These are phyloP conservation scores for Claviceps sp. DNA, from an alignment of 2,329 filamentous ascomycete species.

Conservation along the genomic window DNA sequence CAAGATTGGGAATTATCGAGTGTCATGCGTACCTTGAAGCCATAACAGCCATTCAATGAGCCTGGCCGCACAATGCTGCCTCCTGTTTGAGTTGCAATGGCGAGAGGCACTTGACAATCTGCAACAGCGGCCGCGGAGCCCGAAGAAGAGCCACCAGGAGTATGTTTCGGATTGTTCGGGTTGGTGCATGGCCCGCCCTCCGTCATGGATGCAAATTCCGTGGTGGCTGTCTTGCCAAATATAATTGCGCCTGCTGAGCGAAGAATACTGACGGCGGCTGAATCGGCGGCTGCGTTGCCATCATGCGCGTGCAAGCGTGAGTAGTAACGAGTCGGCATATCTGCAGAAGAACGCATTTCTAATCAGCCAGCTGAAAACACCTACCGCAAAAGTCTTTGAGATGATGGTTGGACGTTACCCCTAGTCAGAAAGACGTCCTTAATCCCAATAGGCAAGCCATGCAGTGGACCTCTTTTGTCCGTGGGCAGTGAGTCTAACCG, in stretches of 20 bases:
- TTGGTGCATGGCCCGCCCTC: conserved; percentile 45
- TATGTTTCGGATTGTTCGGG: conserved; percentile 50
- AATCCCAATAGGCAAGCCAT: conserved; percentile 43
- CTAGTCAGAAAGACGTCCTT: conserved; percentile 48
- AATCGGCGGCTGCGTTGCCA: conserved; percentile 33
- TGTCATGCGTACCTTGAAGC: conserved; percentile 30
- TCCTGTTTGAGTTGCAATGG: conserved; percentile 51
- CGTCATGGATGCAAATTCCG: conserved; percentile 47
- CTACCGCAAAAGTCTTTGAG: neutral
- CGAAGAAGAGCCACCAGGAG: conserved; percentile 54
- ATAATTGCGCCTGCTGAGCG: conserved; percentile 42
- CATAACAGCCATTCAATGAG: conserved; percentile 52
- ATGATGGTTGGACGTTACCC: conserved; percentile 18
- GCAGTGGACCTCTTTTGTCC: conserved; percentile 37
- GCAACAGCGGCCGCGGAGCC: conserved; percentile 54
- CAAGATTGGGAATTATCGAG: no score
- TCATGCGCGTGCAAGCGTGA: conserved; percentile 37
- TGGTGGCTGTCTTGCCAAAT: conserved; percentile 39
- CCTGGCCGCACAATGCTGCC: conserved; percentile 51
- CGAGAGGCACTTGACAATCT: conserved; percentile 48
- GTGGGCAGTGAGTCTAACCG: conserved; percentile 34
- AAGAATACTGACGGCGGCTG: conserved; percentile 36
- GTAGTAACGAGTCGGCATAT: conserved; percentile 44
- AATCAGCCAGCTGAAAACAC: neutral
- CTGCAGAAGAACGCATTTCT: conserved; percentile 9